Evolutionary conservation across 257 asterid genomes (phyloP).

Genomic region (Petrea volubilis): DNA sequence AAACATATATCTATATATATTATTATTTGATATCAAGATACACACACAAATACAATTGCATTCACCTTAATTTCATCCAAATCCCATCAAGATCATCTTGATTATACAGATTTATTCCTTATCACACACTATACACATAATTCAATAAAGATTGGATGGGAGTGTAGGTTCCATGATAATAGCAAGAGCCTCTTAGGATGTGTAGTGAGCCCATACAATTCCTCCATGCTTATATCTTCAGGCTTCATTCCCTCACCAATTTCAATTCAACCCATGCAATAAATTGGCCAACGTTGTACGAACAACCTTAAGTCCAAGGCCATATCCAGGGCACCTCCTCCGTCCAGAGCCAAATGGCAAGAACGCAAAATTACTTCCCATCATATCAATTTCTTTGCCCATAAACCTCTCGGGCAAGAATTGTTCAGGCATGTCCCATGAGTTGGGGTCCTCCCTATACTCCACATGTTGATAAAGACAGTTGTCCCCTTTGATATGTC

Average conservation of each 20-base stretch:
- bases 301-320: slow-evolving; percentile 17
- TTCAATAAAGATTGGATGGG: slow-evolving; percentile 19
- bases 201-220: slow-evolving; percentile 23
- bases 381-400: slow-evolving; percentile 9
- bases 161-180: slow-evolving; percentile 33
- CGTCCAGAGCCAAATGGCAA: slow-evolving; percentile 32
- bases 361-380: slow-evolving; percentile 21
- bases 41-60: too few species aligned
- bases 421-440: slow-evolving; percentile 15
- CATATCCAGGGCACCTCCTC: slow-evolving; percentile 26
- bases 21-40: too few species aligned
- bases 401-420: slow-evolving; percentile 31
- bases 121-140: neutral
- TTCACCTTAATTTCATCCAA: too few species aligned
- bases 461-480: slow-evolving; percentile 26
- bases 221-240: slow-evolving; percentile 33
- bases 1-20: too few species aligned
- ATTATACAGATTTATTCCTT: too few species aligned
- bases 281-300: neutral
- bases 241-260: slow-evolving; percentile 29
- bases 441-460: slow-evolving; percentile 29
- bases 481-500: slow-evolving; percentile 31
- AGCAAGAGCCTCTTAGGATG: slow-evolving; percentile 27
- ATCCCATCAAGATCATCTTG: too few species aligned
- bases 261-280: slow-evolving; percentile 35